phyloP scores from a whole-genome alignment of 2,329 filamentous ascomycete genomes.

The Neobulgaria alba region DNA sequence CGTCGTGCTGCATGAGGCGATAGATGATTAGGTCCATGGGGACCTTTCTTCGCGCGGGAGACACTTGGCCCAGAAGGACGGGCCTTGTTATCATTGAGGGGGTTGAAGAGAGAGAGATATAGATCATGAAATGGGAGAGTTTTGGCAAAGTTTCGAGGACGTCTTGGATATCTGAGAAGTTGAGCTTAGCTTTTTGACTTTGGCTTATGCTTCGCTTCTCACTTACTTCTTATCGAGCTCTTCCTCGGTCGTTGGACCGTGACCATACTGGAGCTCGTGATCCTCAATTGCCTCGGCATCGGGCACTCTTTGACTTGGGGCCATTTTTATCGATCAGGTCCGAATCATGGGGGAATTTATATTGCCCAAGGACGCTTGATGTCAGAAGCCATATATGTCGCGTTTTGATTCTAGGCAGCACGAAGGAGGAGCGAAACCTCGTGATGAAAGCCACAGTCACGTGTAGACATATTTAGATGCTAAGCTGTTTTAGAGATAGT shows the following conservation, averaged over 20 bases:
- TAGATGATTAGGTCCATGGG: slow-evolving; percentile 46
- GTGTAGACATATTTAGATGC: too few species aligned
- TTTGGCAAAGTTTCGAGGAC: slow-evolving; percentile 69
- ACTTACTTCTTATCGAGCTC: slow-evolving; percentile 22
- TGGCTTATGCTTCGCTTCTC: not conserved
- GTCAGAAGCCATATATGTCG: not conserved
- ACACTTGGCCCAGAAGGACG: slow-evolving; percentile 38
- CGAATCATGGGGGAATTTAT: too few species aligned
- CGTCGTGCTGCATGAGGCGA: slow-evolving; percentile 71
- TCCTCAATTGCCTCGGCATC: slow-evolving; percentile 30
- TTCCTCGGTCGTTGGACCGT: slow-evolving; percentile 29
- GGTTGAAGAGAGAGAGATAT: slow-evolving; percentile 72
- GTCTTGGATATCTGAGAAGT: slow-evolving; percentile 65
- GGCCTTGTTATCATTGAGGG: slow-evolving; percentile 68
- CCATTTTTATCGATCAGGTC: too few species aligned
- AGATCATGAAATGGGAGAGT: slow-evolving; percentile 80
- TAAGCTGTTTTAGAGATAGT: too few species aligned
- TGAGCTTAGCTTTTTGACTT: slow-evolving; percentile 5
- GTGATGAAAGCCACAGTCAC: slow-evolving; percentile 2
- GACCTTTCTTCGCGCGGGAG: slow-evolving; percentile 49
- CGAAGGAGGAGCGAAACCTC: not conserved
- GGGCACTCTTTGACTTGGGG: slow-evolving; percentile 6
- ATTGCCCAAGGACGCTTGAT: not conserved
- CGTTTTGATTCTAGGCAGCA: not conserved
- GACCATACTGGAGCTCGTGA: slow-evolving; percentile 40